Base-by-base conservation (phyloP, 257 asterid species). In the Lavandula angustifolia region DNA sequence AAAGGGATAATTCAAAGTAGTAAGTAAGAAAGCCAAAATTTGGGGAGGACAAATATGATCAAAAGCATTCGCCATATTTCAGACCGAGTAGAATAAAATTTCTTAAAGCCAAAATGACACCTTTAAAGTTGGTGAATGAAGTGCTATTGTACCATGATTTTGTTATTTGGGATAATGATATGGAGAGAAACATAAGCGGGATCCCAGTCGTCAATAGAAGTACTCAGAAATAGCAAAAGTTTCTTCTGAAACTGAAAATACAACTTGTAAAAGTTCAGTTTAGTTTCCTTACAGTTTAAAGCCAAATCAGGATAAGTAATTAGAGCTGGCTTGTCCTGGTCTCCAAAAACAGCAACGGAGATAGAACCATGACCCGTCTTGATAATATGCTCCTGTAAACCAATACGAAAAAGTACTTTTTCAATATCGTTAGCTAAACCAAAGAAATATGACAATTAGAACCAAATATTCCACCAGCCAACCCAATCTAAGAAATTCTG, bases 301-400 rank as follows among this genome's bases (percentile, higher is more conserved):
- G 96, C 97, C 82, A 94, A 83, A 75, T 94, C 97, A 18, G 99
- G 99, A 78, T 90, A 94, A 12, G 97, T 94, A 61, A 90, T 75
- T 16, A 94, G 88, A 74, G 96, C 96, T 12, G 97, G 97, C 78
- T 90, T 94, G 82, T 87, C 99, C 66, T 63, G 97, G 76, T 94
- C 96, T 54, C 99, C 99, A 35, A 84, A 88, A 62, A 94, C 87
- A 49, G 85, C 63, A 75, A 94, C 96, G 12, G 99, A 90, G 71
- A 94, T 80, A 34, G 73, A 76, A 69, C 99, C 99, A 62, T 50
- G 59, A 67, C 84, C 75, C 73, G 99, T 94, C 80, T 90, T 87
- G 58, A 94, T 87, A 68, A 84, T 74, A 75, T 90, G 95, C 79
- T 94, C 99, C 97, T 94, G 96, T 69, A 74, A 57, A 56, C 41